Conservation (phyloP, 257 asterid genomes). For the Solanum paucissectum region DNA sequence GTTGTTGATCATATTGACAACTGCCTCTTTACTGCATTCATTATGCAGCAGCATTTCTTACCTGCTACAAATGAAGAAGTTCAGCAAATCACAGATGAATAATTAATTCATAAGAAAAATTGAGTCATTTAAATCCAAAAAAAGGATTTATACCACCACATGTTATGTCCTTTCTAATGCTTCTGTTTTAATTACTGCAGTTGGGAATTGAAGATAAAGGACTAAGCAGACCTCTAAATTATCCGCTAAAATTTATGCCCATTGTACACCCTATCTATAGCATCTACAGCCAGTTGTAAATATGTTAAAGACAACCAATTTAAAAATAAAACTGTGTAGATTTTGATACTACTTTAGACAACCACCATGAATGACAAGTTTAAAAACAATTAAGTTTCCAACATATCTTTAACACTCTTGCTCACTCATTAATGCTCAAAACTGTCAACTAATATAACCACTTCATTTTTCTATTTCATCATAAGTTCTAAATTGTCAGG, state of each 20-base stretch:
- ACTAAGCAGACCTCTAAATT: background rate
- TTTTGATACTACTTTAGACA: background rate
- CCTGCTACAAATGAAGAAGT: constrained; percentile 10
- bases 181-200: background rate
- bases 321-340: background rate
- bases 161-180: background rate
- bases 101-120: constrained; percentile 1
- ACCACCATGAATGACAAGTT: background rate
- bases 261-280: background rate
- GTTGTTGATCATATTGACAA: constrained; percentile 8
- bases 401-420: background rate
- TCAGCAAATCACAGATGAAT: background rate
- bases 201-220: background rate
- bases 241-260: background rate
- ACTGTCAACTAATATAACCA: background rate
- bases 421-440: background rate
- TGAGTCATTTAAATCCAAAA: background rate
- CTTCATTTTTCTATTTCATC: background rate
- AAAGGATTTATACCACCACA: background rate
- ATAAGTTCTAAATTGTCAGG: background rate
- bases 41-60: constrained; percentile 1
- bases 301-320: background rate
- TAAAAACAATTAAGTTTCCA: background rate
- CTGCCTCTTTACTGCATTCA: constrained; percentile 4
- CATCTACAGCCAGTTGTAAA: background rate